phyloP scores from a whole-genome alignment of 148 eudicot genomes.

The Hydrangea macrophylla region DNA sequence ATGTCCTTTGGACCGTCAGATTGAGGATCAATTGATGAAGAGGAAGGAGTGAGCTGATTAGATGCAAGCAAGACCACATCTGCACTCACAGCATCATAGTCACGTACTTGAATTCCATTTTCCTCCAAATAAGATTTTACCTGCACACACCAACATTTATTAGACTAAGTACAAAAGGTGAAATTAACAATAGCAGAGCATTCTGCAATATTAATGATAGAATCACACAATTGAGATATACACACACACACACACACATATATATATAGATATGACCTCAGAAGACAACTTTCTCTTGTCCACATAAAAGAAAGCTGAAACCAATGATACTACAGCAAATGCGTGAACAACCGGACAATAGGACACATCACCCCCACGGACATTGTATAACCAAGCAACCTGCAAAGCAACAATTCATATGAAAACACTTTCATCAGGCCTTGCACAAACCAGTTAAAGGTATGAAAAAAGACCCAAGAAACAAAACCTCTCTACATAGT shows the following conservation, averaged over 20 bases:
- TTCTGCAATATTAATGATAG: background rate
- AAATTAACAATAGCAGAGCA: conserved; percentile 2
- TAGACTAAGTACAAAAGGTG: background rate
- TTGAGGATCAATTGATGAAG: conserved; percentile 24
- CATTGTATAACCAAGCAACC: conserved; percentile 95
- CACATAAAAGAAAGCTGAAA: conserved; percentile 77
- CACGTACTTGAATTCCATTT: conserved; percentile 74
- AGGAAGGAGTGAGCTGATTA: conserved; percentile 50
- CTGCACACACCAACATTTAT: conserved; percentile 29
- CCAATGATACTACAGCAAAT: conserved; percentile 71
- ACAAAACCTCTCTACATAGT: background rate
- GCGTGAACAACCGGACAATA: conserved; percentile 94
- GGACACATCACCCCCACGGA: conserved; percentile 89
- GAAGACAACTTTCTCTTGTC: conserved; percentile 77
- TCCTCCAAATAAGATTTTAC: conserved; percentile 56
- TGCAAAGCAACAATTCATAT: conserved; percentile 25
- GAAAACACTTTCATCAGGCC: conserved; percentile 11
- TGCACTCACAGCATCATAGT: conserved; percentile 63
- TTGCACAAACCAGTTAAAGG: background rate
- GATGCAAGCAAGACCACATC: conserved; percentile 75
- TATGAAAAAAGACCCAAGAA: background rate
- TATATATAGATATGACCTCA: conserved; percentile 54
- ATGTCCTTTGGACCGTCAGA: conserved; percentile 24
- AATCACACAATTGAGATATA: background rate
- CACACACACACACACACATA: background rate